Conservation (phyloP, 805 yeast species). For the Priceomyces medius region DNA sequence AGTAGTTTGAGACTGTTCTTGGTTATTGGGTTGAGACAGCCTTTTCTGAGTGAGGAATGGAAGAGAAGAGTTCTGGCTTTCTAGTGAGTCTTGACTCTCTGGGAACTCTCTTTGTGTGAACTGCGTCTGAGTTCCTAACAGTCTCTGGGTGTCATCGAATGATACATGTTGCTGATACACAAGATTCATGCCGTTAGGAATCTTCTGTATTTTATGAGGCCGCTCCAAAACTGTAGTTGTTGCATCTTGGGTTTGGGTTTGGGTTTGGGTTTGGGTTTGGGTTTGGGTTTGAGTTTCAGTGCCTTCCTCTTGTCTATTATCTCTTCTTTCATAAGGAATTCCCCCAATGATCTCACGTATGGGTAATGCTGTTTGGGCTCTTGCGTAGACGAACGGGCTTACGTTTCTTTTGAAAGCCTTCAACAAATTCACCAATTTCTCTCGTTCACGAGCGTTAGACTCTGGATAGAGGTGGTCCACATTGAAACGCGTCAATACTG, state of each 20-base stretch:
- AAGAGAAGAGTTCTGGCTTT: slow-evolving; percentile 3
- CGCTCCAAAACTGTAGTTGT: neutral
- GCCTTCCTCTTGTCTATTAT: neutral
- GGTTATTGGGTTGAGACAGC: neutral
- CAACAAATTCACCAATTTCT: slow-evolving; percentile 2
- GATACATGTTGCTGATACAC: slow-evolving; percentile 8
- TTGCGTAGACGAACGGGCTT: slow-evolving; percentile 1
- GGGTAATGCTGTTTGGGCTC: neutral
- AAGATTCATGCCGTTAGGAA: slow-evolving; percentile 8
- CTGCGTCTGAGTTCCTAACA: slow-evolving; percentile 1
- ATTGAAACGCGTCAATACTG: slow-evolving; percentile 2
- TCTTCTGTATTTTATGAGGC: slow-evolving; percentile 5
- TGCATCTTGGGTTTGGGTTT: neutral
- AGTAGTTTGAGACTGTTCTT: neutral
- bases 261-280: too few relatives aligned
- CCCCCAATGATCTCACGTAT: slow-evolving; percentile 1
- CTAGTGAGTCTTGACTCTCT: slow-evolving; percentile 1
- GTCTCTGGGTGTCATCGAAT: slow-evolving; percentile 10
- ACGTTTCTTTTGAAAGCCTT: neutral
- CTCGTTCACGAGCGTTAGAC: slow-evolving; percentile 2
- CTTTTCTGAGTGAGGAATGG: slow-evolving; percentile 1
- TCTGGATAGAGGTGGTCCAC: slow-evolving; percentile 4
- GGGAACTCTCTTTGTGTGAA: neutral
- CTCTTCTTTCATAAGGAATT: too few relatives aligned
- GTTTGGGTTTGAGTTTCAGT: neutral